Percentiles rank a stretch among this genome's conserved stretches.
Conservation (phyloP, 2,329 filamentous ascomycete genomes). For the Teratosphaeria nubilosa region DNA sequence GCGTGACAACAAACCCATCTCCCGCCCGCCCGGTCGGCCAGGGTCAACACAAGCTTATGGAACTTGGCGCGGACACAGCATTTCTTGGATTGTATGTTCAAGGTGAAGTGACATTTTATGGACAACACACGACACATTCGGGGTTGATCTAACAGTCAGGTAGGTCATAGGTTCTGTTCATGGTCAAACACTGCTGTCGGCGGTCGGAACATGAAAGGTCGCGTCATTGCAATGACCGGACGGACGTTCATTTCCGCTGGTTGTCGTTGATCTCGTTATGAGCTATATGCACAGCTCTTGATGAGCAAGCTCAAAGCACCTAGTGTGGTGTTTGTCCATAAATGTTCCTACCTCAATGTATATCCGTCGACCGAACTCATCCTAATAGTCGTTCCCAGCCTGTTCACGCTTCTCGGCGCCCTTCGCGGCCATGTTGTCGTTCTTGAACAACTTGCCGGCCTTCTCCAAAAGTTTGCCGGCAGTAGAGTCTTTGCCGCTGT, state of each 20-base stretch:
- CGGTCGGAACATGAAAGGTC: background rate
- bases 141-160: no score
- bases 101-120: no score
- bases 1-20: no score
- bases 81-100: no score
- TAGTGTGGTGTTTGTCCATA: background rate
- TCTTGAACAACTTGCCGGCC: constrained; percentile 42
- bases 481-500: constrained; percentile 30
- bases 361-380: background rate
- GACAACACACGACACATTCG: no score
- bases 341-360: background rate
- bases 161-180: no score
- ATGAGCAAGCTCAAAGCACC: background rate
- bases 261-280: background rate
- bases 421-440: constrained; percentile 38
- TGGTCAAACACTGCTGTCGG: no score
- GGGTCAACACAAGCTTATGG: no score
- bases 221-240: background rate
- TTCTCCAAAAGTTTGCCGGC: constrained; percentile 52
- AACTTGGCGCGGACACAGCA: no score
- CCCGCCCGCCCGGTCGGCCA: no score
- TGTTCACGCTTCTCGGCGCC: constrained; percentile 42
- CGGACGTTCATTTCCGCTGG: background rate
- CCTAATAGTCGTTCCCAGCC: background rate
- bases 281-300: background rate